phyloP scores from a whole-genome alignment of 2,329 filamentous ascomycete genomes.

The Geosmithia morbida region DNA sequence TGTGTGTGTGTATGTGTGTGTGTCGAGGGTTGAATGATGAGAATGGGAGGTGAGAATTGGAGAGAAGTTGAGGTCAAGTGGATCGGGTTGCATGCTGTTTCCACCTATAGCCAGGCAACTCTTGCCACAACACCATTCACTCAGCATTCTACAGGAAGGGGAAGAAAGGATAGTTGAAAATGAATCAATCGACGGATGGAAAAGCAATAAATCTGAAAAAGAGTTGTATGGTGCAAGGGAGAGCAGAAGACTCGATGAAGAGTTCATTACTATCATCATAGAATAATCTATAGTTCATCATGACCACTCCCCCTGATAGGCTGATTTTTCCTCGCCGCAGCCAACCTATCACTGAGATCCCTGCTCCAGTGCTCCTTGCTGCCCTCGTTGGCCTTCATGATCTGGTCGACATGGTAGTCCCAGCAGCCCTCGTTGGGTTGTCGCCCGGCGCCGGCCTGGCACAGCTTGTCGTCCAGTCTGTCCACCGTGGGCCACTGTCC shows the following conservation, averaged over 20 bases:
- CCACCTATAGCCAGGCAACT: not conserved
- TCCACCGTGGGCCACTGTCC: constrained; percentile 37
- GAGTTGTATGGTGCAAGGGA: too few species aligned
- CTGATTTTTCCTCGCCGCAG: constrained; percentile 12
- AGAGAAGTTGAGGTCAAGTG: not conserved
- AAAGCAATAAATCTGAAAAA: too few species aligned
- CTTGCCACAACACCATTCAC: too few species aligned
- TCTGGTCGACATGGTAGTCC: constrained; percentile 35
- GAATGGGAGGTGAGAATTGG: not conserved
- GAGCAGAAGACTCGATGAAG: too few species aligned
- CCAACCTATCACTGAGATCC: constrained; percentile 22
- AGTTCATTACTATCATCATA: not conserved
- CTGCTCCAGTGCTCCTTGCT: constrained; percentile 29
- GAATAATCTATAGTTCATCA: constrained; percentile 16
- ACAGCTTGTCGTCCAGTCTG: constrained; percentile 19
- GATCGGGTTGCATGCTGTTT: not conserved
- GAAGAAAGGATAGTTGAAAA: too few species aligned
- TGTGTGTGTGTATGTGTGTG: not conserved
- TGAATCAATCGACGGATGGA: too few species aligned
- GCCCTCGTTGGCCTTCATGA: constrained; percentile 20
- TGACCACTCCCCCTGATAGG: constrained; percentile 7
- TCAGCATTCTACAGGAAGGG: too few species aligned
- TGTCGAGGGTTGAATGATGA: not conserved
- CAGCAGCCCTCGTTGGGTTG: constrained; percentile 35
- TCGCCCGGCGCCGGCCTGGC: constrained; percentile 13